Conservation (phyloP, 2,329 filamentous ascomycete genomes). For the Coniochaeta prunicola region DNA sequence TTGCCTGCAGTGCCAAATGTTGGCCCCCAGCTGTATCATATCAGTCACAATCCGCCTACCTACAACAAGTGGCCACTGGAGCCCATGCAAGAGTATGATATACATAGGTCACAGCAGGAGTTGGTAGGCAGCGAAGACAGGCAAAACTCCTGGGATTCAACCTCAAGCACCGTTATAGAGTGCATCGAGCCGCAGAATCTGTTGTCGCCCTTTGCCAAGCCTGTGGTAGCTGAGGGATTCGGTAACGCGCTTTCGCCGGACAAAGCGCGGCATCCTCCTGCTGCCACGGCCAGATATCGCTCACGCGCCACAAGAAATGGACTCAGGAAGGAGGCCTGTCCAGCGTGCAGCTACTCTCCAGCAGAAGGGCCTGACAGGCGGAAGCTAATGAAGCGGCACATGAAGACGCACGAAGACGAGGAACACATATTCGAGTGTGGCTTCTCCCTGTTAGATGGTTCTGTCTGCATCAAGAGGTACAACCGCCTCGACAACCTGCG, state of each 20-base stretch:
- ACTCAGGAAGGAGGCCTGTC: not conserved
- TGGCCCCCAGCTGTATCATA: not conserved
- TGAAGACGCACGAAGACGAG: not conserved
- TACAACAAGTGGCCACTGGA: not conserved
- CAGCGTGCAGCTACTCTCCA: not conserved
- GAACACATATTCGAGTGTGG: not conserved
- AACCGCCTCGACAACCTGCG: not conserved
- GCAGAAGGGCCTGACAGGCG: not conserved
- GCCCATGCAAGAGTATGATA: not conserved
- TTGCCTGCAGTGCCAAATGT: not conserved
- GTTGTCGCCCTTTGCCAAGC: not conserved
- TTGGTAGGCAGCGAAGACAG: not conserved
- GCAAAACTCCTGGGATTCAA: not conserved
- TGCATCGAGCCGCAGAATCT: not conserved
- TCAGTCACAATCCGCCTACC: not conserved
- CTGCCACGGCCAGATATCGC: not conserved
- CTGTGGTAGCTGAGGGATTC: not conserved
- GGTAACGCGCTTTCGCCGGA: not conserved
- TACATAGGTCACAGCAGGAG: not conserved
- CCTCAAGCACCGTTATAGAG: not conserved
- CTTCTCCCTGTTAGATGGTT: not conserved
- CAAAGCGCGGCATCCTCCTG: not conserved
- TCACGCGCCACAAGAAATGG: not conserved
- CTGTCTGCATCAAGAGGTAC: not conserved
- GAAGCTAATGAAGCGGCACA: not conserved